Base-by-base conservation (phyloP, 2,329 filamentous ascomycete genomes). In the Paraphoma chrysanthemicola region DNA sequence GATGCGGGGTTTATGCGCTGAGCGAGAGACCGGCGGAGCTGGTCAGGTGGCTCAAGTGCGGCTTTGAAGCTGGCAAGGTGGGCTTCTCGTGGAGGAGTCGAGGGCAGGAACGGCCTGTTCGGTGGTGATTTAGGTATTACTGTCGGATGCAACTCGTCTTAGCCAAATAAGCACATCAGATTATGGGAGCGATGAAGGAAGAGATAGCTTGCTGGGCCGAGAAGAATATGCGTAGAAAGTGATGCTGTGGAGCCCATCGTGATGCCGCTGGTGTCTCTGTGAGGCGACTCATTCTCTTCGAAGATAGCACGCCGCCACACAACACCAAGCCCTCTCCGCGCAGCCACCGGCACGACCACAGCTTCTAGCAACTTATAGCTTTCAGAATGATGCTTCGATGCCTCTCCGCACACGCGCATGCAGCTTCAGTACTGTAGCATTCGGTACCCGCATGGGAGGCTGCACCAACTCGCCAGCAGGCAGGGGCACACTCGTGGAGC, bases 101-200 rank as follows among this genome's bases (percentile, higher is more conserved):
- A 47, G 46, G 58, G 62, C 56, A 63, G 60, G 60, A 62, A 57
- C 66, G 51, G 59, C 58, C 53, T 56, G 58, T 63, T 57, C 51
- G 50, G 39, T 55, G 52, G 44, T 48, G 55, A 54, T 66, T 59
- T 64, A 64, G 59, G 63, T 64, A 73, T 72, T 73, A 72, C 68
- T 74, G 62, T 65, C 42, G 48, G 47, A 23, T 51, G 55, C 42
- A 36, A 36, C 51, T 14, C 38, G 44, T 63, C 59, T 71, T 70
- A 71, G 64, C 64, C 58, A 52, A 55, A 54, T 53, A 53, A 54
- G 46, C 29, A 41, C 23, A 29, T 47, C 48, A 23, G 23, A 42
- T 49, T 51, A 38, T 39, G 29, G 36, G 44, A n/a, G 44, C 23
- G 18, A 44, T 28, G 7, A 47, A 50, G 42, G 46, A 33, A 44